phyloP scores from a whole-genome alignment of 2,329 filamentous ascomycete species.

The Lecanicillium sp. region DNA sequence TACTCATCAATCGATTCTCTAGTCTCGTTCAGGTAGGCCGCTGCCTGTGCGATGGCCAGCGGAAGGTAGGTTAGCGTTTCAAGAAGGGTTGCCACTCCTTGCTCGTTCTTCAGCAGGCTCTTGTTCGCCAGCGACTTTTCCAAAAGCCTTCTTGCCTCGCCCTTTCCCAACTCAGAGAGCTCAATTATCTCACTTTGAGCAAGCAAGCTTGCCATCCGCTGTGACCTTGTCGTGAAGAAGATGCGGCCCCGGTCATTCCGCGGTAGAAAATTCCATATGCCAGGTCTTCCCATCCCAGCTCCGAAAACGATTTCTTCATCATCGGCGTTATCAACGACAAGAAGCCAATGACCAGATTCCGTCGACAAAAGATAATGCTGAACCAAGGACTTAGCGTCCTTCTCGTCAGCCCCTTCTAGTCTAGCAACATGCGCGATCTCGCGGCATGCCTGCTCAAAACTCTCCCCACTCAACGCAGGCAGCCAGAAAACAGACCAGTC shows the following conservation, averaged over 20 bases:
- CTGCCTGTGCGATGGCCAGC: constrained; percentile 29
- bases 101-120: background rate
- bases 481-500: constrained; percentile 37
- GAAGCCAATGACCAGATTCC: constrained; percentile 25
- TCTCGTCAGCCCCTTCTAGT: constrained; percentile 33
- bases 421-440: constrained; percentile 23
- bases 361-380: constrained; percentile 24
- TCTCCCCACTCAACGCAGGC: constrained; percentile 27
- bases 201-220: constrained; percentile 20
- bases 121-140: background rate
- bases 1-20: constrained; percentile 21
- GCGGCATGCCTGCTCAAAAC: constrained; percentile 29
- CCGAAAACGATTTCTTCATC: constrained; percentile 20
- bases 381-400: constrained; percentile 56
- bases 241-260: constrained; percentile 21
- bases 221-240: constrained; percentile 30
- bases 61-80: constrained; percentile 25
- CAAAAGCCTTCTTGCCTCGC: constrained; percentile 17
- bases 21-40: constrained; percentile 31
- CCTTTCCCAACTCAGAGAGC: constrained; percentile 13
- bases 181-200: constrained; percentile 9
- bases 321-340: constrained; percentile 36
- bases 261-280: constrained; percentile 20
- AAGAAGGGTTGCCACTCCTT: constrained; percentile 4
- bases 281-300: constrained; percentile 1